Base-by-base conservation (phyloP, 345 rosid genomes). In the Eucalyptus cloeziana region DNA sequence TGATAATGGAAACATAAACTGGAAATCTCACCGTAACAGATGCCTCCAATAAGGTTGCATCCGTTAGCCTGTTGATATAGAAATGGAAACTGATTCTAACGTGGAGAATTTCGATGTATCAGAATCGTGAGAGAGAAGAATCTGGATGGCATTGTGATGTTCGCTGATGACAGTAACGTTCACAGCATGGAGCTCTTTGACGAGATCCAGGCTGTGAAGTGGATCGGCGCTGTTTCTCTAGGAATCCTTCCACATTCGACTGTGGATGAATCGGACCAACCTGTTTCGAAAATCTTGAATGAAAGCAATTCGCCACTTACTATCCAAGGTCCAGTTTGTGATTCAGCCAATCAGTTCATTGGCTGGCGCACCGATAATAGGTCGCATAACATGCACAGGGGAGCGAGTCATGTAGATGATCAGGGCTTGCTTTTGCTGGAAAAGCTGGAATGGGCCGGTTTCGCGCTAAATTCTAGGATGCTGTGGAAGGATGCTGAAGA, bases 311-410 rank as follows among this genome's bases (percentile, higher is more conserved):
- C 90, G 15, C 79, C 89, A 60, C 85, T 98, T 88, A 96, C 98
- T 1, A 91, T 98, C n/a, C 99, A 98, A 89, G 99, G 99, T 40
- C 99, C 99, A 4, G 97, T 98, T 25, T 98, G 99, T 91, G 94
- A 97, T 89, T 92, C 95, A 5, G 93, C 97, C 4, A 90, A 94
- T 89, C 90, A 92, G 89, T 89, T 98, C 90, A 90, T 91, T 58
- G 99, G 99, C 7, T 98, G 99, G 99, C 99, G 96, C 40, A 92
- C 96, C 25, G 93, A 95, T 89, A 93, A 96, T 90, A 88, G 96
- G 1, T 86, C 90, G 40, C 96, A 98, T 10, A 94, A 93, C 89
- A 92, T 89, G 1, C 94, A 94, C 89, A 94, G 91, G 86, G 94
- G 89, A 85, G 99, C 95, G 3, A 92, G 90, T 87, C 93, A 91